A percentile compares a stretch with the other conserved stretches of the same genome.
Conservation (phyloP, 2,329 filamentous ascomycete genomes). For the Ophiobolus disseminans region DNA sequence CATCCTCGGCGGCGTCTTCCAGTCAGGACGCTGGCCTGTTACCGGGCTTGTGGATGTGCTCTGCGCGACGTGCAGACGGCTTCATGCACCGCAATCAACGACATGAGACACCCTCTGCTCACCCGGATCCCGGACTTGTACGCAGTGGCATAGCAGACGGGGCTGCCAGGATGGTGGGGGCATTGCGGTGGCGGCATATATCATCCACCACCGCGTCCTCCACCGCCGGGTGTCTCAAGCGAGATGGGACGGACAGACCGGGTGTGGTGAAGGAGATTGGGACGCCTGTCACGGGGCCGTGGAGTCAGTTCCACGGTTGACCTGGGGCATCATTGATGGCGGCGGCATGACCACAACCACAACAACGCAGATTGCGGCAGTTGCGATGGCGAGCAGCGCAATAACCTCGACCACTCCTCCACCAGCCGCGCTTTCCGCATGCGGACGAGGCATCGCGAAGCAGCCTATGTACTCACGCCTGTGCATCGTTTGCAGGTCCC, state of each 20-base stretch:
- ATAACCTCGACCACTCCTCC: constrained; percentile 4
- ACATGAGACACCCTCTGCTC: constrained; percentile 30
- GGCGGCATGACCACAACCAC: not conserved
- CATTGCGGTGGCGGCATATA: constrained; percentile 23
- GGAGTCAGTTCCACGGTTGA: no score
- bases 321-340: no score
- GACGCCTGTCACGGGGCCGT: not conserved
- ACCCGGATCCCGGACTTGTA: constrained; percentile 32
- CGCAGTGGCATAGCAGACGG: constrained; percentile 25
- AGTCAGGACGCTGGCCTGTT: constrained; percentile 29
- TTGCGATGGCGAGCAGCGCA: constrained; percentile 5
- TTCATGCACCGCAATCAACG: constrained; percentile 32
- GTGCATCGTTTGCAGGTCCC: no score
- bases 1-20: constrained; percentile 2
- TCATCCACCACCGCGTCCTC: no score
- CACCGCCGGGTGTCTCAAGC: no score
- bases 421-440: constrained; percentile 20
- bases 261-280: no score
- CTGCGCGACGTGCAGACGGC: constrained; percentile 32
- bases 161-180: constrained; percentile 26
- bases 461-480: no score
- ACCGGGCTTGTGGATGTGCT: constrained; percentile 34
- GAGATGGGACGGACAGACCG: no score
- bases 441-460: constrained; percentile 18
- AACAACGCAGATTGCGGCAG: constrained; percentile 7